These are phyloP conservation scores for Amniculicola lignicola DNA, from an alignment of 495 filamentous ascomycete genomes.

Conservation along the genomic window DNA sequence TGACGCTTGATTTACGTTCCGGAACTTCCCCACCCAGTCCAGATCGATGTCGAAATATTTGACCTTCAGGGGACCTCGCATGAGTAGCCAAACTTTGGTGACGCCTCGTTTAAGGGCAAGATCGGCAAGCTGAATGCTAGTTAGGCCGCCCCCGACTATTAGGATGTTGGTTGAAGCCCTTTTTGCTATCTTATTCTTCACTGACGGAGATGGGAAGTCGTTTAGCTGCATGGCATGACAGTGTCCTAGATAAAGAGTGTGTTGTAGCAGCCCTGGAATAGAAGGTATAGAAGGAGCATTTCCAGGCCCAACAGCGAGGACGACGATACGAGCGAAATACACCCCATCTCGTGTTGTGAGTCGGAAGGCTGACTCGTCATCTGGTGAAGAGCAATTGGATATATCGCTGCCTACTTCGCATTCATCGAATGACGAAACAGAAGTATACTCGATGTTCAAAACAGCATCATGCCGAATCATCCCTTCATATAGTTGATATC, in stretches of 20 bases:
- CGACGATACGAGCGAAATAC: slow-evolving; percentile 50
- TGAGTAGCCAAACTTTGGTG: slow-evolving; percentile 43
- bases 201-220: slow-evolving; percentile 47
- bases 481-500: slow-evolving; percentile 49
- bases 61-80: slow-evolving; percentile 57
- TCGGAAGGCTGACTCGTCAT: slow-evolving; percentile 46
- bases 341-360: slow-evolving; percentile 47
- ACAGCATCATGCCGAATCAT: slow-evolving; percentile 52
- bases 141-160: slow-evolving; percentile 60
- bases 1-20: slow-evolving; percentile 59
- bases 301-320: slow-evolving; percentile 57
- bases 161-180: slow-evolving; percentile 51
- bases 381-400: neutral
- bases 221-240: slow-evolving; percentile 58
- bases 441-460: slow-evolving; percentile 50
- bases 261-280: slow-evolving; percentile 27
- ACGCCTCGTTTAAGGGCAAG: slow-evolving; percentile 55
- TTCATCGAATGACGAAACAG: slow-evolving; percentile 30
- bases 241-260: slow-evolving; percentile 41
- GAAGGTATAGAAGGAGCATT: slow-evolving; percentile 52
- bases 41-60: slow-evolving; percentile 64
- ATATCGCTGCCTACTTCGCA: slow-evolving; percentile 33
- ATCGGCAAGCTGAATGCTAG: slow-evolving; percentile 59
- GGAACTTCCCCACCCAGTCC: slow-evolving; percentile 64
- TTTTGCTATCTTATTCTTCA: slow-evolving; percentile 46